Base-by-base conservation (phyloP, 2,329 filamentous ascomycete species). In the Exophiala oligosperma region DNA sequence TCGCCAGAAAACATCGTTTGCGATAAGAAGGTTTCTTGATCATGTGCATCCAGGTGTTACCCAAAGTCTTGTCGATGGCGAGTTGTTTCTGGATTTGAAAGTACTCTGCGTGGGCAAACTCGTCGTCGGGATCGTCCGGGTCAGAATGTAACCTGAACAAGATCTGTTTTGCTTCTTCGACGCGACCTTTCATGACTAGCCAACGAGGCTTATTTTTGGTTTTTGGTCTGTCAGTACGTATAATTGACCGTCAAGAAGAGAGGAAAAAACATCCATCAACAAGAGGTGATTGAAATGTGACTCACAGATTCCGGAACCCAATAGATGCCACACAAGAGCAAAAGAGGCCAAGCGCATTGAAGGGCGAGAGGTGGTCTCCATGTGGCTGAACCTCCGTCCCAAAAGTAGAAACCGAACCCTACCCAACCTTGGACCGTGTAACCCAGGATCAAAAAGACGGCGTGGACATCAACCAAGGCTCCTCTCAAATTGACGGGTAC, bases 71-170 rank as follows among this genome's bases (percentile, higher is more conserved):
- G 52, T 64, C 62, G 24, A 64, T 61, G 12, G 60, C 60, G 21
- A 64, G 61, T 43, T 64, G 62, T 35, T 60, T 60, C 14, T 62
- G 44, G 32, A 62, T 74, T 35, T 64, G 60, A 47, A 54, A 60
- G 41, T 61, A 63, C 50, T 66, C 64, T 40, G 60, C 60, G 38
- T 61, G 55, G 28, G 60, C 60, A 7, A 59, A 41, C 21, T 54
- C 43, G 24, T 57, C 50, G 5, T 60, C 44, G 4, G 59, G 57
- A 44, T 63, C 61, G 24, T 28, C 41, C 7, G 57, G 52, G 29
- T 59, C 47, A 2, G 54, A 56, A 29, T 63, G 64, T 4, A 66
- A 49, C 29, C 59, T 61, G 12, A 54, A 32, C 14, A 66, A 50
- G 12, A 63, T 49, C 8, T 55, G 59, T 21, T 63, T 57, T 4